A percentile compares a stretch with the other conserved stretches of the same genome.
Evolutionary conservation across 768 basidiomycete species (phyloP).

Genomic region (Cystofilobasidium capitatum): DNA sequence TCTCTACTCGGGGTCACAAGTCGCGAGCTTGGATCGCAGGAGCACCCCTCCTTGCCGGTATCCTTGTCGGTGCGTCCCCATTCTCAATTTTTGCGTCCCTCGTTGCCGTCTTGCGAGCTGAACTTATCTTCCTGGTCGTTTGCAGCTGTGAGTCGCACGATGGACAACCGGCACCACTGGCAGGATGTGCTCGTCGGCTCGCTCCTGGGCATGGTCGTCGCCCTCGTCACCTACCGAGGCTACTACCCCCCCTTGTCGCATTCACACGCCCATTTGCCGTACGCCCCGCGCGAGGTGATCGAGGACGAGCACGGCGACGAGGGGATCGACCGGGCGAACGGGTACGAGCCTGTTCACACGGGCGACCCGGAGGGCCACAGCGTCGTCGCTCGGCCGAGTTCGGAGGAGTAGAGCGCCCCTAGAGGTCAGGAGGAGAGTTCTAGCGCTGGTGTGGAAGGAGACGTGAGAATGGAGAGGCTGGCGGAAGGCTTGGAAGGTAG

Average conservation of each 20-base stretch:
- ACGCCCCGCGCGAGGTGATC: conserved; percentile 45
- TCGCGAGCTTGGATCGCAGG: conserved; percentile 64
- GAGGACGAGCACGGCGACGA: conserved; percentile 9
- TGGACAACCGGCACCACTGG: conserved; percentile 77
- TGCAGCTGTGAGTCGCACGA: conserved; percentile 68
- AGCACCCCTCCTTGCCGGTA: conserved; percentile 61
- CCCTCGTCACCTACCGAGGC: conserved; percentile 63
- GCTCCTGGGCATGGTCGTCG: conserved; percentile 58
- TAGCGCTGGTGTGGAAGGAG: too few relatives aligned
- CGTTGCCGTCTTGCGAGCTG: background rate
- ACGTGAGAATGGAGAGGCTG: too few relatives aligned
- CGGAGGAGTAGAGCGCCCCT: conserved; percentile 37
- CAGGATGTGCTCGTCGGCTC: conserved; percentile 78
- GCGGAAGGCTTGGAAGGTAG: too few relatives aligned
- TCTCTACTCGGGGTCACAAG: conserved; percentile 65
- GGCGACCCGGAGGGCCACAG: conserved; percentile 8
- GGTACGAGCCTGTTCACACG: conserved; percentile 11
- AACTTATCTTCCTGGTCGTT: conserved; percentile 45
- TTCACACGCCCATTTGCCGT: conserved; percentile 56
- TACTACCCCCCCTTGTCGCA: conserved; percentile 65
- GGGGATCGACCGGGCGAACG: background rate
- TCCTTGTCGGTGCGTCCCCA: conserved; percentile 38
- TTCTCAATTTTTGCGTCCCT: background rate
- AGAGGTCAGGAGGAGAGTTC: conserved; percentile 36
- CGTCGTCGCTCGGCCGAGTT: conserved; percentile 11